Base-by-base conservation (phyloP, 2,329 filamentous ascomycete species). In the Arthrobotrys sphaeroides region DNA sequence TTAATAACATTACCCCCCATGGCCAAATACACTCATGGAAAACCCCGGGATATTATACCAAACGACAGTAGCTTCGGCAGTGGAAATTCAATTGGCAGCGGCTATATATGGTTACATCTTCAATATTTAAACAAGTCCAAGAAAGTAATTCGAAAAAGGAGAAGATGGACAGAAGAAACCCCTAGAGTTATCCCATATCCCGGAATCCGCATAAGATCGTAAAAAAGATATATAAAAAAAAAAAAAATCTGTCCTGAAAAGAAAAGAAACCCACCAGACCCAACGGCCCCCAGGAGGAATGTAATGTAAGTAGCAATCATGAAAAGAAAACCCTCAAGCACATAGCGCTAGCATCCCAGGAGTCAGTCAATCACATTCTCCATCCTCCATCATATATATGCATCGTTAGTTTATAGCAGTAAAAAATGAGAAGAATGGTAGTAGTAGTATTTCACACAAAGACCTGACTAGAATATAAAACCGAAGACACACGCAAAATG, bases 31-130 rank as follows among this genome's bases (percentile, higher is more conserved):
- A n/a, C n/a, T n/a, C n/a, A n/a, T n/a, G n/a, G n/a, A n/a, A n/a
- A n/a, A n/a, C n/a, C n/a, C n/a, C n/a, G n/a, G n/a, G n/a, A n/a
- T n/a, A n/a, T n/a, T n/a, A n/a, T n/a, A n/a, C n/a, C n/a, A n/a
- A n/a, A n/a, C n/a, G n/a, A n/a, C n/a, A n/a, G n/a, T n/a, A n/a
- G n/a, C n/a, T n/a, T n/a, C n/a, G n/a, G n/a, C n/a, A n/a, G n/a
- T n/a, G n/a, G n/a, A n/a, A n/a, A n/a, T n/a, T n/a, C n/a, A n/a
- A n/a, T n/a, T n/a, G n/a, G n/a, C n/a, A n/a, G n/a, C n/a, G n/a
- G 31, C 36, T 40, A 40, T 40, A 40, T 49, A 49, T 49, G 22
- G 45, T 49, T 49, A 49, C 45, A 49, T 31, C 45, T 13, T 49
- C 45, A n/a, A 22, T 49, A 31, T 49, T 49, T 49, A 49, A 49